Evolutionary conservation across 768 basidiomycete species (phyloP).

Genomic region (Rhizopogon rudus): DNA sequence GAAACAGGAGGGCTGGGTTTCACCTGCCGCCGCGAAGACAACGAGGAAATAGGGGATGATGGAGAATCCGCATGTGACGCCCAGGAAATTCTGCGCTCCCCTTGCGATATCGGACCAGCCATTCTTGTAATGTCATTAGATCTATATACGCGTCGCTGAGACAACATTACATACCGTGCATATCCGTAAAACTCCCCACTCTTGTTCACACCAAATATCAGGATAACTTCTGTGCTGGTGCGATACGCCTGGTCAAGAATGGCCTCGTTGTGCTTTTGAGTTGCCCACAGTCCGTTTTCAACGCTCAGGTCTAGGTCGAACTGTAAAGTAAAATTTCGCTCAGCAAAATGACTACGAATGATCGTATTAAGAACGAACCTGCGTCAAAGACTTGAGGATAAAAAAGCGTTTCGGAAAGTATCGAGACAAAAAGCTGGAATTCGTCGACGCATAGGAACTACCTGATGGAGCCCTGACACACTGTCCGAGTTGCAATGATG

Average conservation of each 20-base stretch:
- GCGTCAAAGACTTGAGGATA: slow-evolving; percentile 84
- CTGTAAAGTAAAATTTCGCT: slow-evolving; percentile 31
- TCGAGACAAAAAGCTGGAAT: slow-evolving; percentile 68
- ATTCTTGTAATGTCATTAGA: slow-evolving; percentile 42
- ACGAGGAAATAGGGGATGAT: slow-evolving; percentile 25
- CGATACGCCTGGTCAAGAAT: slow-evolving; percentile 90
- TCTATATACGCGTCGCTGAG: slow-evolving; percentile 3
- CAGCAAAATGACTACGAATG: background rate
- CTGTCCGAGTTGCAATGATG: slow-evolving; percentile 2
- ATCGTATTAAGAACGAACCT: slow-evolving; percentile 39
- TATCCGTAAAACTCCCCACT: slow-evolving; percentile 95
- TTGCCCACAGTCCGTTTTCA: slow-evolving; percentile 80
- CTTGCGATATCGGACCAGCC: slow-evolving; percentile 55
- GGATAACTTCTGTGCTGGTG: slow-evolving; percentile 82
- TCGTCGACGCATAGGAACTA: slow-evolving; percentile 75
- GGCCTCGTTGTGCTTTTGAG: slow-evolving; percentile 88
- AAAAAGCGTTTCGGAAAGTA: slow-evolving; percentile 90
- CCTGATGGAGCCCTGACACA: slow-evolving; percentile 34
- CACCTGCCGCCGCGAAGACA: slow-evolving; percentile 11
- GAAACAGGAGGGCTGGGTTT: background rate
- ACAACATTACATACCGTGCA: slow-evolving; percentile 51
- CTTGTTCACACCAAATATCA: slow-evolving; percentile 92
- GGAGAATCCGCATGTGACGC: slow-evolving; percentile 38
- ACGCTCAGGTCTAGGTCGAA: slow-evolving; percentile 77
- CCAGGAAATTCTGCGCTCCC: slow-evolving; percentile 54